Percentiles rank a stretch among this genome's conserved stretches.
Conservation (phyloP, 306 rosid species). For the Cucumis hystrix region DNA sequence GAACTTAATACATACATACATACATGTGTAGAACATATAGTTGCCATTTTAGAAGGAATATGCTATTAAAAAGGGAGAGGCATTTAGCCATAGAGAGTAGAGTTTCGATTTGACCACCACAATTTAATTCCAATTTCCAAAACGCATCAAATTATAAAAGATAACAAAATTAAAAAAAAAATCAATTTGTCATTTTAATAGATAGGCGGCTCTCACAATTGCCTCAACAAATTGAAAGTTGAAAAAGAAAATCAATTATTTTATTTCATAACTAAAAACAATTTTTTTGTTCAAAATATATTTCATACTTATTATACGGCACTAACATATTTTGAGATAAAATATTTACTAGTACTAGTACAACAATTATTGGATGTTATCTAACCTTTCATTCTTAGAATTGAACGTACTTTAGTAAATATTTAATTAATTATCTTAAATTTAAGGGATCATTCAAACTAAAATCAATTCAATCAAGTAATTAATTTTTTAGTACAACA, state of each 20-base stretch:
- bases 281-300: background rate
- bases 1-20: background rate
- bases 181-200: background rate
- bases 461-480: too few species aligned
- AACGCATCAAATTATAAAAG: background rate
- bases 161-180: background rate
- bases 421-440: too few species aligned
- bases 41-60: background rate
- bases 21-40: background rate
- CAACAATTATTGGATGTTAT: too few species aligned
- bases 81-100: background rate
- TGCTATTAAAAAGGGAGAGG: background rate
- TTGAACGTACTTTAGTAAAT: too few species aligned
- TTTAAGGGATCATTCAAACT: too few species aligned
- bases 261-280: background rate
- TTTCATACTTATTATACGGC: background rate
- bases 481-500: too few species aligned
- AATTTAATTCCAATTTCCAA: background rate
- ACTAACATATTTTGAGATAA: background rate
- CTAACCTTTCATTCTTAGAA: too few species aligned
- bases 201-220: background rate
- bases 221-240: background rate
- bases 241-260: background rate
- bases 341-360: too few species aligned
- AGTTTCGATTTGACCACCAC: background rate